Conservation (phyloP, 192 early-diverging fungal genomes). For the Coemansia sp. region DNA sequence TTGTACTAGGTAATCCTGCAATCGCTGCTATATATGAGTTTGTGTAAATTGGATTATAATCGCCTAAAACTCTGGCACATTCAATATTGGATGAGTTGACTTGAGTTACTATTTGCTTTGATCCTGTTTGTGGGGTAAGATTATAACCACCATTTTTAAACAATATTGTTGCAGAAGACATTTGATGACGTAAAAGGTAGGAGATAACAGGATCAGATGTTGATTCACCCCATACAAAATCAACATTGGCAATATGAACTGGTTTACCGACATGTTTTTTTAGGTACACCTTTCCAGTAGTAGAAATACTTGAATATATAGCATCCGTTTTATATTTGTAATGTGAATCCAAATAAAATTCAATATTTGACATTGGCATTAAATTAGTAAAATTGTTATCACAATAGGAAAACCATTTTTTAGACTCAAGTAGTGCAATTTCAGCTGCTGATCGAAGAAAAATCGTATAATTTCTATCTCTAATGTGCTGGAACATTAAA, state of each 20-base stretch:
- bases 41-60: slow-evolving; percentile 89
- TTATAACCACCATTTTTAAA: slow-evolving; percentile 69
- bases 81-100: slow-evolving; percentile 74
- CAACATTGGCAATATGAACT: slow-evolving; percentile 73
- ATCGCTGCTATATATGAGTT: slow-evolving; percentile 89
- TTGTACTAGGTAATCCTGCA: slow-evolving; percentile 81
- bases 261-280: slow-evolving; percentile 55
- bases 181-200: slow-evolving; percentile 71
- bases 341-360: slow-evolving; percentile 78
- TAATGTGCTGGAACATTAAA: slow-evolving; percentile 68
- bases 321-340: slow-evolving; percentile 57
- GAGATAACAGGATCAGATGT: slow-evolving; percentile 77
- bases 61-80: slow-evolving; percentile 77
- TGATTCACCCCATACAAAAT: slow-evolving; percentile 61
- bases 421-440: slow-evolving; percentile 72
- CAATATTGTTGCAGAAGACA: slow-evolving; percentile 67
- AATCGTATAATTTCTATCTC: slow-evolving; percentile 66
- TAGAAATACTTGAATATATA: slow-evolving; percentile 66
- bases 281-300: slow-evolving; percentile 61
- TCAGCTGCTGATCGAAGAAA: slow-evolving; percentile 64
- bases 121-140: background rate
- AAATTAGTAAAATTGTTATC: slow-evolving; percentile 23
- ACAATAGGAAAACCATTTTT: no score
- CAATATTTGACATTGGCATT: slow-evolving; percentile 54
- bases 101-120: background rate